These are phyloP conservation scores for Olyra latifolia DNA, from an alignment of 176 grass and related monocot genomes.

Conservation along the genomic window DNA sequence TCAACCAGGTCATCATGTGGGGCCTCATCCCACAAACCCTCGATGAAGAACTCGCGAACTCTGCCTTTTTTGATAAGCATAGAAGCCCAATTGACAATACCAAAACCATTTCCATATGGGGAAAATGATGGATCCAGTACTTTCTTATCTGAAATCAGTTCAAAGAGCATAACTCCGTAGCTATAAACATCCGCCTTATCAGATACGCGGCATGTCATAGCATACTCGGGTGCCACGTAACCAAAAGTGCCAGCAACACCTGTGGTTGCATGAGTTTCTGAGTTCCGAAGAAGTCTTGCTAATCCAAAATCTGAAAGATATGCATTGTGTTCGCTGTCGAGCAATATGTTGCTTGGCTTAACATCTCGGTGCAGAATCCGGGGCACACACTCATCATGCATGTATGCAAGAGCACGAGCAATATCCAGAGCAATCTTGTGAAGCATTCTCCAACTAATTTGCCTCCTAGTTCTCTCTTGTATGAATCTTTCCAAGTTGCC, in stretches of 20 bases:
- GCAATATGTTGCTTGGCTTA: constrained; percentile 89
- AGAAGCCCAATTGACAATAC: constrained; percentile 72
- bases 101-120: constrained; percentile 91
- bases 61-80: constrained; percentile 69
- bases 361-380: constrained; percentile 85
- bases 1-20: constrained; percentile 91
- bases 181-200: constrained; percentile 95
- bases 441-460: constrained; percentile 71
- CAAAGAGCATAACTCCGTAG: constrained; percentile 78
- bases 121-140: constrained; percentile 86
- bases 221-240: constrained; percentile 91
- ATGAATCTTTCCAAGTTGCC: constrained; percentile 90
- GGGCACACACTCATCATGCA: constrained; percentile 68
- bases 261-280: constrained; percentile 86
- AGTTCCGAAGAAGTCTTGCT: constrained; percentile 73
- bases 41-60: constrained; percentile 67
- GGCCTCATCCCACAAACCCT: constrained; percentile 76
- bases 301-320: constrained; percentile 92
- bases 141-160: constrained; percentile 86
- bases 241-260: constrained; percentile 87
- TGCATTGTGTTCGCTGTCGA: constrained; percentile 70
- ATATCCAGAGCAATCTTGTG: constrained; percentile 92
- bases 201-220: constrained; percentile 85
- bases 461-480: constrained; percentile 63
- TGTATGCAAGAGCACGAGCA: constrained; percentile 70